A percentile compares a stretch with the other conserved stretches of the same genome.
Conservation (phyloP, 306 rosid species). For the Quillaja saponaria region DNA sequence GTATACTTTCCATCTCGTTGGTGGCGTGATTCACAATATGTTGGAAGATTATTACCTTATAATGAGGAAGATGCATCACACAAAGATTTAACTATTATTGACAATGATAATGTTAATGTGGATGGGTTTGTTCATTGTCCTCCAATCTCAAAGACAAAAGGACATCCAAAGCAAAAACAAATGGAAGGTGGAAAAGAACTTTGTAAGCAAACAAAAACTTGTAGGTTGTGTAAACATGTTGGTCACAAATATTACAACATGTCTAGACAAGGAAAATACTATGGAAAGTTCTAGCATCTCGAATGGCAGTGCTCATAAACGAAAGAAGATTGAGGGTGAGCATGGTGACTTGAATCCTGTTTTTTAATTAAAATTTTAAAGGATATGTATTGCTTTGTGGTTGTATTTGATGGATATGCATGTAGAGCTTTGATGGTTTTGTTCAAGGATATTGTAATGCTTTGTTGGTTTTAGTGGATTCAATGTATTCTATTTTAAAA, state of each 20-base stretch:
- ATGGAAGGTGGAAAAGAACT: not conserved
- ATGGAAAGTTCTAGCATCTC: not conserved
- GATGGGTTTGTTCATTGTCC: not conserved
- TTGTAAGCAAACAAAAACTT: not conserved
- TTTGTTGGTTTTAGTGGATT: too few relatives aligned
- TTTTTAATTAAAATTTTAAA: too few relatives aligned
- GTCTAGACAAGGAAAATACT: not conserved
- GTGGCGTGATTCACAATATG: not conserved
- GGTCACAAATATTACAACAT: not conserved
- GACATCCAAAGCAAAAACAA: not conserved
- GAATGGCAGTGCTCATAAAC: too few relatives aligned
- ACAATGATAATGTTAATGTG: not conserved
- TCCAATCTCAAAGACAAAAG: not conserved
- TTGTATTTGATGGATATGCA: too few relatives aligned
- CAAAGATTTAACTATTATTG: too few relatives aligned
- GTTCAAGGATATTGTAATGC: too few relatives aligned
- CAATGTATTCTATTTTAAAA: too few relatives aligned
- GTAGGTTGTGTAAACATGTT: not conserved
- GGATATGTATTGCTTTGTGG: too few relatives aligned
- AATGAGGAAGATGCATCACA: not conserved
- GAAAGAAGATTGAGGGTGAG: too few relatives aligned
- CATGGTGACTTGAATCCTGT: too few relatives aligned
- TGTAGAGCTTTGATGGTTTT: too few relatives aligned
- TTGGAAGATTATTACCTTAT: not conserved
- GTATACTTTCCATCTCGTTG: not conserved